Evolutionary conservation across 805 yeast genomes (phyloP), one percentile per base, ranked within the genome.

Genomic region (Kodamaea nitidulidarum): DNA sequence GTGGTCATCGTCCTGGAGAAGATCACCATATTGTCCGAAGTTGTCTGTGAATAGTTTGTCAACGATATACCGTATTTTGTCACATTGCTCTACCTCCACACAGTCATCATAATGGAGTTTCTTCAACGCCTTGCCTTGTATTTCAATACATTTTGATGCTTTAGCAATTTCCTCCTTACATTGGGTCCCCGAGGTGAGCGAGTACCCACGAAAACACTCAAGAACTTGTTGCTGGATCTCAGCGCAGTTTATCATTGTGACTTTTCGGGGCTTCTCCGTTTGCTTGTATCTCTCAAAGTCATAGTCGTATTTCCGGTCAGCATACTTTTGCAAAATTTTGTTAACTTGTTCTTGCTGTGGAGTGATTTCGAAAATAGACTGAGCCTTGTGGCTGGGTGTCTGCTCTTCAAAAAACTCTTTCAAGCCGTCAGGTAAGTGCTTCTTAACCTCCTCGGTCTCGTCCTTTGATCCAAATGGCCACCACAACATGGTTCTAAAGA

Each of bases 201-300:
- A 52, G 62, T 65, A 60, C 7, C 57, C 57, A 31, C 56, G 54
- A 45, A 61, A 61, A 41, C 72, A 67, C 16, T 58, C 64, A 18
- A 61, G 40, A 22, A 65, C 70, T 20, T 58, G 52, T 20, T 60
- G 51, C 38, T 65, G 69, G 8, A 68, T 42, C 45, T 68, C 73
- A 3, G 71, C 60, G 43, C 74, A 68, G 48, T 68, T 68, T 33
- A 67, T 52, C 17, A 50, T 39, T 1, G 63, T 45, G 1, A 56
- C 70, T 20, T 50, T 49, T 18, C 52, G 48, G 0, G 47, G 42
- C 15, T 46, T 49, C 37, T 63, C 59, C 15, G 49, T 39, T 22
- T 45, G 53, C 44, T 66, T 67, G 43, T 64, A 63, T 4, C 45
- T 39, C 5, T 56, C 67, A 28, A 63, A 54, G 14, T 61, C 60